Conservation (phyloP, 148 eudicot genomes). For the Oxyria digyna region DNA sequence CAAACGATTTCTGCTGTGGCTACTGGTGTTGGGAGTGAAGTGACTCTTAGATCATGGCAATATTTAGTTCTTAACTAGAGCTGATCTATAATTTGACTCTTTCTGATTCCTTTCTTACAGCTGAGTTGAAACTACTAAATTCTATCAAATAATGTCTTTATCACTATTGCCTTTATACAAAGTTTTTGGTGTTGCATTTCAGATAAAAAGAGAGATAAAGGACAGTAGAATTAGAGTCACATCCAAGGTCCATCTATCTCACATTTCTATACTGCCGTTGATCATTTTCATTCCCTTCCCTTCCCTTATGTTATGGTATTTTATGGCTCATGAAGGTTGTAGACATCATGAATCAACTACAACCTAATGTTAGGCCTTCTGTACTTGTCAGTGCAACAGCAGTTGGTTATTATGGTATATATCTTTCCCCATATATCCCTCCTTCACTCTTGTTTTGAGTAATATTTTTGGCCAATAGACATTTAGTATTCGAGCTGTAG, state of each 20-base stretch:
- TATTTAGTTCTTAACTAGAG: not conserved
- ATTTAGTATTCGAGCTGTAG: not conserved
- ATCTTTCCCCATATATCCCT: not conserved
- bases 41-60: not conserved
- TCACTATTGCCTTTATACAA: not conserved
- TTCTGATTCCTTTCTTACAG: not conserved
- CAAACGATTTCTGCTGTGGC: not conserved
- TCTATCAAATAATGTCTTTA: not conserved
- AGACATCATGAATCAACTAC: slow-evolving; percentile 50
- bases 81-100: not conserved
- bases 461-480: not conserved
- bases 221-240: slow-evolving; percentile 84
- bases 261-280: not conserved
- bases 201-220: slow-evolving; percentile 93
- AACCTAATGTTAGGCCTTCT: slow-evolving; percentile 55
- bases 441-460: not conserved
- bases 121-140: not conserved
- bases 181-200: slow-evolving; percentile 5
- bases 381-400: slow-evolving; percentile 96
- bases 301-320: not conserved
- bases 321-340: slow-evolving; percentile 54
- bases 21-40: not conserved
- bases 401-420: slow-evolving; percentile 88
- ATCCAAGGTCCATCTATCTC: slow-evolving; percentile 47
- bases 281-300: not conserved